phyloP scores from a whole-genome alignment of 2,329 filamentous ascomycete genomes.

The Onygenales sp. region DNA sequence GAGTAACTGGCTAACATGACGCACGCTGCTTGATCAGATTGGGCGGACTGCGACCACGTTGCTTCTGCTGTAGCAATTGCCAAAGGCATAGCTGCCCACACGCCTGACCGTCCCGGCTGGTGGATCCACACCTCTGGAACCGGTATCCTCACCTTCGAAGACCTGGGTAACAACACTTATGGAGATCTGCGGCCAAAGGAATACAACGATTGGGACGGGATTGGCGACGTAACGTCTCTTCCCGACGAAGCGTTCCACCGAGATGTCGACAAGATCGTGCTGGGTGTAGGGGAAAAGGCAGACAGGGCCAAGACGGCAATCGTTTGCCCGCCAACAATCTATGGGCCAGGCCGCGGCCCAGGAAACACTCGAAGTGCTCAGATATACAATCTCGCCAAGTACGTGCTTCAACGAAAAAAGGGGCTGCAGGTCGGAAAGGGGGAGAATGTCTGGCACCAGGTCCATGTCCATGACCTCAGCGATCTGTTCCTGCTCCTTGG shows the following conservation, averaged over 20 bases:
- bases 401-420: constrained; percentile 26
- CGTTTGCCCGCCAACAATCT: constrained; percentile 32
- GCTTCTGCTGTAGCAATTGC: constrained; percentile 32
- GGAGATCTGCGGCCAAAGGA: constrained; percentile 34
- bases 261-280: constrained; percentile 31
- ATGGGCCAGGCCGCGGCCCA: constrained; percentile 30
- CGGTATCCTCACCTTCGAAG: constrained; percentile 33
- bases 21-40: constrained; percentile 18
- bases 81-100: constrained; percentile 28
- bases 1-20: not conserved
- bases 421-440: constrained; percentile 32
- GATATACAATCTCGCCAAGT: constrained; percentile 30
- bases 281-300: constrained; percentile 18
- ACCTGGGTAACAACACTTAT: constrained; percentile 27
- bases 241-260: constrained; percentile 33
- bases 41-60: constrained; percentile 35
- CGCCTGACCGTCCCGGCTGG: constrained; percentile 27
- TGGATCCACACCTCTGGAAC: constrained; percentile 38
- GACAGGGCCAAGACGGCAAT: constrained; percentile 27
- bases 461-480: constrained; percentile 33
- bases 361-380: constrained; percentile 32
- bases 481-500: constrained; percentile 27
- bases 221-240: constrained; percentile 31
- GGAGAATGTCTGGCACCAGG: constrained; percentile 31
- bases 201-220: constrained; percentile 38